A percentile compares a stretch with the other conserved stretches of the same genome.
Evolutionary conservation across 768 basidiomycete species (phyloP).

Genomic region (Trametes cubensis): DNA sequence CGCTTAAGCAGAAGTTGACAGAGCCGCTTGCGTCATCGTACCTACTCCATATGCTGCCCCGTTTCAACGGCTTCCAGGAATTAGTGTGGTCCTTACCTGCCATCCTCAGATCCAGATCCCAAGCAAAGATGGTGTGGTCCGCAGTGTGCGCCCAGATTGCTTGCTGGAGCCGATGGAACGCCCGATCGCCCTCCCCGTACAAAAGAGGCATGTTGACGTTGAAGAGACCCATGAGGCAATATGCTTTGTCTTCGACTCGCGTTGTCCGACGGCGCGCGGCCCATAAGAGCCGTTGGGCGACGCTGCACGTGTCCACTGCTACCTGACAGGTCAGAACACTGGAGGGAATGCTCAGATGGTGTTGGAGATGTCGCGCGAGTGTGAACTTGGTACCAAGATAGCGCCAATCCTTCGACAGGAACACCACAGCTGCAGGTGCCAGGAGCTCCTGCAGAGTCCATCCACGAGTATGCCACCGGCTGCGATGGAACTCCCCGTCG

Average conservation of each 20-base stretch:
- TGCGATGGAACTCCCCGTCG: slow-evolving; percentile 14
- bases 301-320: slow-evolving; percentile 10
- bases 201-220: slow-evolving; percentile 18
- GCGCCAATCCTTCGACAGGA: slow-evolving; percentile 15
- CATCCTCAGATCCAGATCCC: too few relatives aligned
- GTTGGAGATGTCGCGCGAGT: slow-evolving; percentile 10
- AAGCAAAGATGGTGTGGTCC: slow-evolving; percentile 21
- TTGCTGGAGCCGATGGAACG: slow-evolving; percentile 19
- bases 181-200: slow-evolving; percentile 18
- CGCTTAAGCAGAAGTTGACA: too few relatives aligned
- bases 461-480: slow-evolving; percentile 21
- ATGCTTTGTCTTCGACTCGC: slow-evolving; percentile 18
- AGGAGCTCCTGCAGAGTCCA: slow-evolving; percentile 24
- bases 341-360: slow-evolving; percentile 6
- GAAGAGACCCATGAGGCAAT: slow-evolving; percentile 25
- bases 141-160: slow-evolving; percentile 19
- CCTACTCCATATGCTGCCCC: too few relatives aligned
- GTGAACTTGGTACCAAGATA: slow-evolving; percentile 15
- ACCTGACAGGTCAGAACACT: slow-evolving; percentile 2
- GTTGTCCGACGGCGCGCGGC: slow-evolving; percentile 20
- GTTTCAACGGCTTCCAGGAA: too few relatives aligned
- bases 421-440: slow-evolving; percentile 12
- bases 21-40: too few relatives aligned
- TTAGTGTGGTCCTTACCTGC: too few relatives aligned
- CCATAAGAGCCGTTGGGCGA: slow-evolving; percentile 22